phyloP scores from a whole-genome alignment of 148 eudicot species.

The Chenopodium album region DNA sequence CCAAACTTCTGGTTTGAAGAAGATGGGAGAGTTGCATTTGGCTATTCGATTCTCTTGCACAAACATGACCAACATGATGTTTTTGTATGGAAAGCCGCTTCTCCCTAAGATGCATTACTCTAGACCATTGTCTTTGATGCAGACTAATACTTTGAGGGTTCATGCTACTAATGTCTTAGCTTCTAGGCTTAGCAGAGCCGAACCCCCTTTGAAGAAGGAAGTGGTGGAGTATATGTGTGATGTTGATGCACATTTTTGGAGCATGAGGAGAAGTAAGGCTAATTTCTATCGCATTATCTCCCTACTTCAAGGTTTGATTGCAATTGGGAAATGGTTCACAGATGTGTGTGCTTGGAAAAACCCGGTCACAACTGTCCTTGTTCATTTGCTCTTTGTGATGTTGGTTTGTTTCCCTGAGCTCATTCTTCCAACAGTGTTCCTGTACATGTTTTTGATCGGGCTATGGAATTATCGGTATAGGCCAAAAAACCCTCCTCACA shows the following conservation, averaged over 20 bases:
- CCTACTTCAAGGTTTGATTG: constrained; percentile 51
- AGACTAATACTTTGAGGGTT: constrained; percentile 53
- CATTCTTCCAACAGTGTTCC: constrained; percentile 63
- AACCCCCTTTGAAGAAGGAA: constrained; percentile 74
- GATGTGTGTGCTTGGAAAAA: constrained; percentile 75
- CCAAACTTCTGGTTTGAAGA: constrained; percentile 76
- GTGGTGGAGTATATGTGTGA: constrained; percentile 83
- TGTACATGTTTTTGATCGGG: constrained; percentile 80
- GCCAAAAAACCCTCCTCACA: constrained; percentile 65
- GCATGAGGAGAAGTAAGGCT: constrained; percentile 91
- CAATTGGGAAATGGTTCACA: constrained; percentile 62
- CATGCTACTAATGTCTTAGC: constrained; percentile 64
- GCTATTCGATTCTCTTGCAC: constrained; percentile 85
- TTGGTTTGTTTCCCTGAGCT: constrained; percentile 70
- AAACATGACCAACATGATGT: constrained; percentile 56
- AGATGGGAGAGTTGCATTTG: constrained; percentile 85
- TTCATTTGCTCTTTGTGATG: constrained; percentile 64
- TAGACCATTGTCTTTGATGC: constrained; percentile 51
- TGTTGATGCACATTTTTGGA: constrained; percentile 76
- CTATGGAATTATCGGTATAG: constrained; percentile 66
- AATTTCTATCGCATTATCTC: constrained; percentile 62
- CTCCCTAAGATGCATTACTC: constrained; percentile 87
- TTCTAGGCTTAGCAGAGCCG: constrained; percentile 65
- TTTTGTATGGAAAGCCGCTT: constrained; percentile 55
- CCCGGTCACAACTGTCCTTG: constrained; percentile 62